Evolutionary conservation across 2,329 filamentous ascomycete species (phyloP).

Genomic region (Aspergillus ustus): DNA sequence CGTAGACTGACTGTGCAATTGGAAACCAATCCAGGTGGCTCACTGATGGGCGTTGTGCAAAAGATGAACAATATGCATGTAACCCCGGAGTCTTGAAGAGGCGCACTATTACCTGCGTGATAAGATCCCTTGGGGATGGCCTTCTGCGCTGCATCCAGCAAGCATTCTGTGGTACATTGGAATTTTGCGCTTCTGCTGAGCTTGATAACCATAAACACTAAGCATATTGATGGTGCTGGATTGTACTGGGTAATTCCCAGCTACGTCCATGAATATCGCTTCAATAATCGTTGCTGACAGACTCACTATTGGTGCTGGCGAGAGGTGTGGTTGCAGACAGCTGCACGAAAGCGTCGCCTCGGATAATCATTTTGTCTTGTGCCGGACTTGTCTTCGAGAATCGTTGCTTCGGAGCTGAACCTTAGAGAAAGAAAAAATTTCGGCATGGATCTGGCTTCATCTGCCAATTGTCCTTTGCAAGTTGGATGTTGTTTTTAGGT

Average conservation of each 20-base stretch:
- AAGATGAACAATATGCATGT: conserved; percentile 3
- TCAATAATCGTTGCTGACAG: background rate
- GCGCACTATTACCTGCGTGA: background rate
- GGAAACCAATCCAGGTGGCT: background rate
- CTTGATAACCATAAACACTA: background rate
- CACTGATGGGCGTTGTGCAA: conserved; percentile 1
- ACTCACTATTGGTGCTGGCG: background rate
- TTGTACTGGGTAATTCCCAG: background rate
- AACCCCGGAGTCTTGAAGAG: background rate
- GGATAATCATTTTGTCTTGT: conserved; percentile 21
- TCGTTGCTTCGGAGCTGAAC: conserved; percentile 3
- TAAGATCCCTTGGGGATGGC: background rate
- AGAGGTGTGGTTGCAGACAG: conserved; percentile 6
- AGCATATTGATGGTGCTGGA: background rate
- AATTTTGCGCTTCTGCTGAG: background rate
- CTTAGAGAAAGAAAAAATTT: background rate
- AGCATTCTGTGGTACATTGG: conserved; percentile 2
- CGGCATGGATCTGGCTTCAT: conserved; percentile 7
- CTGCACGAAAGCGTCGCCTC: conserved; percentile 13
- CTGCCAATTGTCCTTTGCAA: background rate
- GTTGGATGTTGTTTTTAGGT: background rate
- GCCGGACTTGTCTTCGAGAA: conserved; percentile 14
- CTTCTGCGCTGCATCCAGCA: background rate
- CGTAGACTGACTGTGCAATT: background rate
- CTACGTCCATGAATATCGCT: background rate